Evolutionary conservation across 192 early-diverging fungal genomes (phyloP), one percentile per base, ranked within the genome.

Genomic region (Chytriomyces sp.): DNA sequence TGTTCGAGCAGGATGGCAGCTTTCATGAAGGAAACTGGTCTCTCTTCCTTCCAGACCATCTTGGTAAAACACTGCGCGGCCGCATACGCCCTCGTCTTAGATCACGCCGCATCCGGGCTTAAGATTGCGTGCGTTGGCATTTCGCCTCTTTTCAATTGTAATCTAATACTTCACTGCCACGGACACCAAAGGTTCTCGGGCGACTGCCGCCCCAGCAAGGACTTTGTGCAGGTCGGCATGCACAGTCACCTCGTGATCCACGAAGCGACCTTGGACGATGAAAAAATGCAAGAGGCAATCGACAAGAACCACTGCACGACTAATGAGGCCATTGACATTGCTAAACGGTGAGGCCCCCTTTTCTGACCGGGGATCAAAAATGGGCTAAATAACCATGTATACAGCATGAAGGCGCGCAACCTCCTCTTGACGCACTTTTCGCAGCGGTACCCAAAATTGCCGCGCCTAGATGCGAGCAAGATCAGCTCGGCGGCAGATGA

Each of bases 381-480:
- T 62, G 10, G 60, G n/a, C 14, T 62, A 25, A n/a, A 12, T 19
- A 39, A 25, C 1, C 17, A 38, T 70, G 39, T 38, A 12, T 17
- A 0, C 72, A 90, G 91, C 10, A 97, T 97, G 95, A 85, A 89
- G 3, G 94, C 94, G 26, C 83, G 89, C 55, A 88, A 88, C 64
- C 84, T 93, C 19, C 74, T 99, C 34, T 78, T 99, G 41, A 99
- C 94, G 34, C 97, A 99, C 70, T 99, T 99, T 77, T 95, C 93
- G 72, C 95, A 97, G 78, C 86, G 97, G 14, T 99, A 96, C 77
- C 91, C 93, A 3, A 94, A 92, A 76, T 80, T 93, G n/a, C 93
- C 92, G n/a, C 39, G 64, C 17, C 19, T 78, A 17, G 72, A 70
- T 30, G 31, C 44, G 34, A 17, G 67, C 39, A 31, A 61, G 22